These are phyloP conservation scores for Metschnikowia baotianmanensis DNA, from an alignment of 805 yeast species.

Conservation along the genomic window DNA sequence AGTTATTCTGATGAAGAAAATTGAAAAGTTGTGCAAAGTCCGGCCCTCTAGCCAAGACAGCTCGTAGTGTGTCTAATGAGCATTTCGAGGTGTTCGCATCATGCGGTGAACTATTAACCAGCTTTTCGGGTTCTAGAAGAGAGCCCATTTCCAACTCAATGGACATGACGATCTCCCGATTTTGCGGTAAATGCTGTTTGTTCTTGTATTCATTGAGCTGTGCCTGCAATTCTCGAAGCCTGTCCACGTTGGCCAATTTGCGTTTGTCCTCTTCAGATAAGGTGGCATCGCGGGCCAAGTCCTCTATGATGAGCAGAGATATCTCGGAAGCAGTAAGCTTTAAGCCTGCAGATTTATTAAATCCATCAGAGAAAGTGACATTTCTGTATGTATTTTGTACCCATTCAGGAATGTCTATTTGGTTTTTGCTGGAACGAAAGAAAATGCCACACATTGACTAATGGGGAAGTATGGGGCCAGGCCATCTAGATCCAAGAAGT, in stretches of 20 bases:
- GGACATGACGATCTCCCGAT: conserved; percentile 12
- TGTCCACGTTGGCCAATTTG: conserved; percentile 28
- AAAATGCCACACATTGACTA: conserved; percentile 22
- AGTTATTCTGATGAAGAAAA: conserved; percentile 3
- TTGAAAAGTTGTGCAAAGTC: conserved; percentile 39
- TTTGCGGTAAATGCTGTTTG: conserved; percentile 25
- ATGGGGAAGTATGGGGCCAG: too few species aligned
- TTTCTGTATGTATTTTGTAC: neutral
- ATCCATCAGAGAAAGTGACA: too few species aligned
- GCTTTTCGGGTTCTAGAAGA: conserved; percentile 1
- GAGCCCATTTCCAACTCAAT: conserved; percentile 7
- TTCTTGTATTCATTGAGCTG: conserved; percentile 15
- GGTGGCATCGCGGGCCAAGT: conserved; percentile 8
- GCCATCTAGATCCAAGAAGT: too few species aligned
- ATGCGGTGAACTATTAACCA: neutral
- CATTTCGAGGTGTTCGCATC: neutral
- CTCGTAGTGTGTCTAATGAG: neutral
- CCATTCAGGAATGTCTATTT: conserved; percentile 1
- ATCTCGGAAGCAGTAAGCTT: conserved; percentile 7
- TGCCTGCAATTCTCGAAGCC: conserved; percentile 27
- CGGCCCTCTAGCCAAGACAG: conserved; percentile 59
- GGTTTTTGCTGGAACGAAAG: conserved; percentile 5
- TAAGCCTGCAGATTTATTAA: neutral
- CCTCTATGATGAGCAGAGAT: conserved; percentile 8
- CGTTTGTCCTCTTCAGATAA: conserved; percentile 19